Base-by-base conservation (phyloP, 352 stramenopile species). In the Globisporangium nunn region DNA sequence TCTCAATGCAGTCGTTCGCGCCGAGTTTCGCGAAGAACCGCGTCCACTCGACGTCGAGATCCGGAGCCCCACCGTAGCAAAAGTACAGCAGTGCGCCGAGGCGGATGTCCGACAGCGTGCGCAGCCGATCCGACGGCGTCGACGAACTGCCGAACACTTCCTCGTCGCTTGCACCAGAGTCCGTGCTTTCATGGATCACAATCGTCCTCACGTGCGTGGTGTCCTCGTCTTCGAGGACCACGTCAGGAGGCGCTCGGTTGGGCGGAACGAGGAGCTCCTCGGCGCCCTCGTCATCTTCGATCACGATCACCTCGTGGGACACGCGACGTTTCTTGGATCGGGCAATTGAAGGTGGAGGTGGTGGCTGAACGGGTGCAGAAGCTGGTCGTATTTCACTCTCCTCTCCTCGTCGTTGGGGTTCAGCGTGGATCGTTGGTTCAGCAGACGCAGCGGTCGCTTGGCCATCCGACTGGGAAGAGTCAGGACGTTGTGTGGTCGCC, bases 241-340 rank as follows among this genome's bases (percentile, higher is more conserved):
- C 40, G 58, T 86, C 71, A 2, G 65, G 70, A 23, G 73, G 65
- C 18, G 75, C 67, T 60, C 68, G 73, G 49, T 66, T 59, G 7
- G 64, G 61, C 18, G 63, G n/a, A 40, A 45, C 48, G 3, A 33
- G 15, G 17, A 8, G 11, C 0, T 52, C 52, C 44, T 62, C 55
- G 0, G 48, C 61, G 4, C 75, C 61, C 18, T 76, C 75, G 15
- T 83, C 71, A 8, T 85, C 75, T 68, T 88, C 78, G 68, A 88
- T 88, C 31, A 88, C 68, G 50, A 88, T 88, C 47, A 88, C 67
- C 47, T 88, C 75, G 17, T 62, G 59, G 5, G 52, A 6, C 30
- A 29, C 35, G 5, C 43, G 49, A 4, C 41, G 37, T 35, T 17
- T 45, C 31, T 41, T 50, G 50, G 31, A 43, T 30, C 50, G 49